Conservation (phyloP, 176 grass and related monocot genomes). For the Tillandsia fasciculata region DNA sequence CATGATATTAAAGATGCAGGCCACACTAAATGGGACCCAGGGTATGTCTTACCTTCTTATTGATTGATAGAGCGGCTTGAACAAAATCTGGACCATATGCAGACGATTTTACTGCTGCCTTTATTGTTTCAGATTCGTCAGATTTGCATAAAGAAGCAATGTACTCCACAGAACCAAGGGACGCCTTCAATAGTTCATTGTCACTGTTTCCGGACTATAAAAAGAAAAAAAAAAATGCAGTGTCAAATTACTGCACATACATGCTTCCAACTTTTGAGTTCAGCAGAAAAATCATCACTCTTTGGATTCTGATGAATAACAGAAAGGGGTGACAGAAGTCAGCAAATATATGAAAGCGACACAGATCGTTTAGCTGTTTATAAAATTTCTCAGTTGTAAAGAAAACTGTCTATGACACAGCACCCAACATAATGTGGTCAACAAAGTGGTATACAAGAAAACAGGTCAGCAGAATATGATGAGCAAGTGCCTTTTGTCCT, state of each 20-base stretch:
- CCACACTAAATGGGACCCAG: neutral
- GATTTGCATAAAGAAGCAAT: constrained; percentile 76
- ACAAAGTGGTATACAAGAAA: no score
- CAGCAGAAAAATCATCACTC: neutral
- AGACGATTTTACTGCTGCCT: constrained; percentile 53
- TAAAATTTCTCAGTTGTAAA: no score
- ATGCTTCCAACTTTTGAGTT: neutral
- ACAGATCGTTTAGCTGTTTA: no score
- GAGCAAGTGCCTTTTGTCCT: no score
- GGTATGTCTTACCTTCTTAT: constrained; percentile 62
- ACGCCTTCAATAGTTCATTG: constrained; percentile 57
- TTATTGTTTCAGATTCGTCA: constrained; percentile 75
- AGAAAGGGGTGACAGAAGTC: no score
- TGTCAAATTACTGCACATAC: constrained; percentile 10
- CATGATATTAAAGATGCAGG: neutral
- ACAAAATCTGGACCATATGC: constrained; percentile 82
- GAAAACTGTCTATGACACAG: no score
- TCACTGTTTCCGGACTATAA: constrained; percentile 36
- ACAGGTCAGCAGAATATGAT: no score
- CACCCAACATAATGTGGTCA: no score
- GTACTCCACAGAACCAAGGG: constrained; percentile 91
- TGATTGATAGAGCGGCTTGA: constrained; percentile 80
- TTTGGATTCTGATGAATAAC: no score
- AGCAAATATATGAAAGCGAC: no score
- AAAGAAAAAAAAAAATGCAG: constrained; percentile 13